Conservation (phyloP, 2,329 filamentous ascomycete species). For the Septoria petroselini region DNA sequence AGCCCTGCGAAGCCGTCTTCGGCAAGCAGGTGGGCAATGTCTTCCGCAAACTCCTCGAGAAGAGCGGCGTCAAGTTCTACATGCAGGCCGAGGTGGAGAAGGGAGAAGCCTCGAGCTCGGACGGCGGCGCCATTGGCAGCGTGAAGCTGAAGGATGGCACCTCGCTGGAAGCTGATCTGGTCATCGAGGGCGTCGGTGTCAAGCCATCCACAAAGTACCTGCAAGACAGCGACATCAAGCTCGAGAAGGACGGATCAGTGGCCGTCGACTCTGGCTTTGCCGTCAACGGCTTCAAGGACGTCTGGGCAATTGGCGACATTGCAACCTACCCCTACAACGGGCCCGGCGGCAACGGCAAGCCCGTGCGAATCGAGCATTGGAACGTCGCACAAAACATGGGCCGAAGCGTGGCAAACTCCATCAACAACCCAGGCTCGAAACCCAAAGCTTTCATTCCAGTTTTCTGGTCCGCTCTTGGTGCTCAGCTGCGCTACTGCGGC, state of each 20-base stretch:
- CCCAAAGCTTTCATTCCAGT: conserved; percentile 80
- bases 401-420: conserved; percentile 72
- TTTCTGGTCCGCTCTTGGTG: conserved; percentile 92
- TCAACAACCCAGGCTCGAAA: conserved; percentile 61
- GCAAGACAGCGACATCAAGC: conserved; percentile 65
- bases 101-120: conserved; percentile 66
- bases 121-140: conserved; percentile 71
- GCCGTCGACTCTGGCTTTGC: conserved; percentile 75
- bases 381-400: conserved; percentile 95
- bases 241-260: conserved; percentile 83
- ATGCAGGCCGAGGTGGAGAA: conserved; percentile 78
- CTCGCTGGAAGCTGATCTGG: conserved; percentile 77
- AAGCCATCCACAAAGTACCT: conserved; percentile 81
- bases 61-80: conserved; percentile 84
- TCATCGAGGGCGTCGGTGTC: conserved; percentile 89
- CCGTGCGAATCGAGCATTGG: conserved; percentile 93
- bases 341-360: conserved; percentile 71
- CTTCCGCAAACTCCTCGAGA: conserved; percentile 75
- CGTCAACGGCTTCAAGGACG: conserved; percentile 71
- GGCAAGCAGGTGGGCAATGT: conserved; percentile 76
- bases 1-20: conserved; percentile 81
- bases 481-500: conserved; percentile 89
- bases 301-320: conserved; percentile 93
- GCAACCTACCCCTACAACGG: conserved; percentile 92
- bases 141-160: conserved; percentile 85